phyloP scores from a whole-genome alignment of 768 basidiomycete species.

The Phlebiopsis flavidoalba region DNA sequence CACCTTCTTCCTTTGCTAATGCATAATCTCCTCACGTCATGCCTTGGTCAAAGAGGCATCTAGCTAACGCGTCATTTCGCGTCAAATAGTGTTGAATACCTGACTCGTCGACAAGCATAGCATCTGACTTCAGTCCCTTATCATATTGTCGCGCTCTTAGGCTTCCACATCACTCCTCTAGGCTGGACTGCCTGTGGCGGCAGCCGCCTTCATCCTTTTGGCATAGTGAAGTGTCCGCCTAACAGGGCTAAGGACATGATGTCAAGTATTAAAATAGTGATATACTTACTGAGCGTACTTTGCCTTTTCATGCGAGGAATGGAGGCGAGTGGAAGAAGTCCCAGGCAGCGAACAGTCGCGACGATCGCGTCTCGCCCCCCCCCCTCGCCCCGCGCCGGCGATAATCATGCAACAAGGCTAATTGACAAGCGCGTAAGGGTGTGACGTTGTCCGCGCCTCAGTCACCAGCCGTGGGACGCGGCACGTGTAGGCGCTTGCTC shows the following conservation, averaged over 20 bases:
- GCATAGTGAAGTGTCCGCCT: slow-evolving; percentile 81
- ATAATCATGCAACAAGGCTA: slow-evolving; percentile 18
- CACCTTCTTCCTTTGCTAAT: slow-evolving; percentile 14
- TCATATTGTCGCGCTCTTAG: slow-evolving; percentile 31
- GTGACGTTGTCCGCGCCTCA: neutral
- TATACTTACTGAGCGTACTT: slow-evolving; percentile 56
- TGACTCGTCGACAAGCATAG: neutral
- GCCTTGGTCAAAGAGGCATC: slow-evolving; percentile 27
- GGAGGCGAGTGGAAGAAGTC: neutral
- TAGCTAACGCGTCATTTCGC: neutral
- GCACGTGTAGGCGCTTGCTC: neutral
- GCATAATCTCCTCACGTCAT: slow-evolving; percentile 38
- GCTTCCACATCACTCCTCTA: slow-evolving; percentile 72
- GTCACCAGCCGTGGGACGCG: slow-evolving; percentile 1
- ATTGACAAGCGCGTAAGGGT: slow-evolving; percentile 2
- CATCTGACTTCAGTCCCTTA: neutral
- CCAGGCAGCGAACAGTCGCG: slow-evolving; percentile 11
- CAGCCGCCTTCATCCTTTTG: slow-evolving; percentile 53
- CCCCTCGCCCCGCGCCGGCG: too few species aligned
- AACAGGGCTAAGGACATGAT: neutral
- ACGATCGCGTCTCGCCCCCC: slow-evolving; percentile 23
- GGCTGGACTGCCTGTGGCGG: slow-evolving; percentile 76
- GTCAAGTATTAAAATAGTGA: neutral
- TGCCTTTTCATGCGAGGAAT: slow-evolving; percentile 55
- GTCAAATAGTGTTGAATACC: neutral